These are phyloP conservation scores for Curvularia hawaiiensis DNA, from an alignment of 2,329 filamentous ascomycete genomes.

Conservation along the genomic window DNA sequence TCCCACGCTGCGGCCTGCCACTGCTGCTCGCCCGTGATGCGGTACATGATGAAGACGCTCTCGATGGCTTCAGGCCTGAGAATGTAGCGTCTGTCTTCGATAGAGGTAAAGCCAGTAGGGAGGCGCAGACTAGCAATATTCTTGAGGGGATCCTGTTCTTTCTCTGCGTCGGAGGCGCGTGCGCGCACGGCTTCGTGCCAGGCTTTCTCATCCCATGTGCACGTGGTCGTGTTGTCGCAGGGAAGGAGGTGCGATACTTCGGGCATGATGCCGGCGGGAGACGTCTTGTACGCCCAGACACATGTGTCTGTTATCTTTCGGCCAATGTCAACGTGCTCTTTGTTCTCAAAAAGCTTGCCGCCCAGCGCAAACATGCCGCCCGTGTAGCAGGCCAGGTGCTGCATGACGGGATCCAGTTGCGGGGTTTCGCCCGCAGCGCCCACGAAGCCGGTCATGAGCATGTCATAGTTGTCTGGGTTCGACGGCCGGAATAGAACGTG, in stretches of 20 bases:
- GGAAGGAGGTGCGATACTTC: constrained; percentile 61
- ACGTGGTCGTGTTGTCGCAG: constrained; percentile 51
- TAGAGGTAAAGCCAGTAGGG: constrained; percentile 51
- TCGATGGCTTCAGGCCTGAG: constrained; percentile 64
- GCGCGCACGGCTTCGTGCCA: constrained; percentile 53
- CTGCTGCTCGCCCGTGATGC: constrained; percentile 60
- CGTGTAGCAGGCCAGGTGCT: constrained; percentile 65
- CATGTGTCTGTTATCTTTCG: constrained; percentile 64
- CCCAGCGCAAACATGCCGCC: constrained; percentile 68
- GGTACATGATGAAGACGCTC: constrained; percentile 65
- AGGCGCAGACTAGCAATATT: constrained; percentile 49
- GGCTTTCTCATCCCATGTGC: constrained; percentile 59
- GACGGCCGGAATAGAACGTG: constrained; percentile 58
- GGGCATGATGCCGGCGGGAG: constrained; percentile 65
- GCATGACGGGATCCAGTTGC: constrained; percentile 56
- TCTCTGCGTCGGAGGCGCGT: constrained; percentile 25
- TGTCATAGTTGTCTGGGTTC: constrained; percentile 52
- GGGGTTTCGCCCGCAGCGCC: constrained; percentile 39
- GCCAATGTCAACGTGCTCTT: constrained; percentile 61
- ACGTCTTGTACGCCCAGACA: constrained; percentile 65
- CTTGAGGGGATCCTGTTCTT: constrained; percentile 39
- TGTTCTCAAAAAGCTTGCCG: constrained; percentile 61
- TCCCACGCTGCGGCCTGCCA: constrained; percentile 55
- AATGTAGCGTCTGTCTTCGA: constrained; percentile 54
- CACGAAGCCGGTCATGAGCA: constrained; percentile 54